Conservation (phyloP, 306 rosid genomes). For the Castanea crenata region DNA sequence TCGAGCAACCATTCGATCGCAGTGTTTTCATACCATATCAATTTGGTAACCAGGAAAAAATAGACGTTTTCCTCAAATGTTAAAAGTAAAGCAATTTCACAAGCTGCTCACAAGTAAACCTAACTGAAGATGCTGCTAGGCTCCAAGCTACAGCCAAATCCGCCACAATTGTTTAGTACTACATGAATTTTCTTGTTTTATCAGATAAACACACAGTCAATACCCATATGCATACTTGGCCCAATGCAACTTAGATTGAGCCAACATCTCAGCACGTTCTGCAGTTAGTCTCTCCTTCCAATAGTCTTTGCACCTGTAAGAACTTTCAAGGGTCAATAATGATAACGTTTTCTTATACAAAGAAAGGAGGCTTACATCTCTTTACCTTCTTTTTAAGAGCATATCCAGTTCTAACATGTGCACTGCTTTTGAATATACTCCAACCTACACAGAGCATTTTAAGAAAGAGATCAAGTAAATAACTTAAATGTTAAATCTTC, state of each 20-base stretch:
- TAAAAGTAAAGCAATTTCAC: too few relatives aligned
- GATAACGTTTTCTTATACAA: neutral
- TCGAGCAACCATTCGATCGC: too few relatives aligned
- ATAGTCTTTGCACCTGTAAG: constrained; percentile 58
- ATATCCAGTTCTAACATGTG: constrained; percentile 74
- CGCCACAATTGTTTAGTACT: neutral
- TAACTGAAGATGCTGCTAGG: neutral
- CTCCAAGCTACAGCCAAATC: neutral
- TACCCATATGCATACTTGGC: constrained; percentile 44
- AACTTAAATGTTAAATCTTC: neutral
- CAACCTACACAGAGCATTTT: constrained; percentile 43
- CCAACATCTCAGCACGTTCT: constrained; percentile 49
- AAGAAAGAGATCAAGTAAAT: neutral
- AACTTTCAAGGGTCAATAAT: constrained; percentile 10
- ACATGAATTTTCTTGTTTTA: neutral
- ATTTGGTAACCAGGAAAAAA: neutral
- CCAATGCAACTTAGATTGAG: constrained; percentile 75
- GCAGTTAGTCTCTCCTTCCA: constrained; percentile 68
- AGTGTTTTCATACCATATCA: too few relatives aligned
- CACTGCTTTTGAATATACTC: constrained; percentile 63
- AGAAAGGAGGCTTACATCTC: constrained; percentile 9
- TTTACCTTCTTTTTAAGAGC: constrained; percentile 73
- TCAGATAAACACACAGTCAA: constrained; percentile 20
- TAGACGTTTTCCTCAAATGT: neutral
- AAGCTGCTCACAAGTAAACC: neutral